These are phyloP conservation scores for Mortierella sp. DNA, from an alignment of 371 early-diverging fungal species.

Conservation along the genomic window DNA sequence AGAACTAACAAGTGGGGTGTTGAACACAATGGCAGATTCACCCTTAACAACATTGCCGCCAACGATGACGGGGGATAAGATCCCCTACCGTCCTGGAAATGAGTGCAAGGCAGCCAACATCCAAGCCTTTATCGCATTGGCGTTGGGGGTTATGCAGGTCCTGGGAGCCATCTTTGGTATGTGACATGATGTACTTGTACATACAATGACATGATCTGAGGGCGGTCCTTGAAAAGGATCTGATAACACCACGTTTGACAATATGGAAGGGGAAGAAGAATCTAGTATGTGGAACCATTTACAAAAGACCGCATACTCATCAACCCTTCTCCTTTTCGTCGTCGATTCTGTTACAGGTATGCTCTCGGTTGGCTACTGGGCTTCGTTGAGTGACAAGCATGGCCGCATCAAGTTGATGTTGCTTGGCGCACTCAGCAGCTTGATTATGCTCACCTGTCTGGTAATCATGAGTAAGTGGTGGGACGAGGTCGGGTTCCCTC, in stretches of 20 bases:
- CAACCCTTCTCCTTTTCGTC: background rate
- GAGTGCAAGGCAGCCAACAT: conserved; percentile 37
- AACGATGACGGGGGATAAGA: background rate
- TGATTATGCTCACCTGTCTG: conserved; percentile 18
- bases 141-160: conserved; percentile 26
- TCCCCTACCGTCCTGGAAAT: background rate
- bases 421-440: conserved; percentile 2
- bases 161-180: conserved; percentile 42
- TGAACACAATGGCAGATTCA: background rate
- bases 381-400: conserved; percentile 49
- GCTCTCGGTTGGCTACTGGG: conserved; percentile 44
- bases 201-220: background rate
- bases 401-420: conserved; percentile 40
- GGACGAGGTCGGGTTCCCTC: conserved; percentile 46
- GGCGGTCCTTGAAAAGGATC: background rate
- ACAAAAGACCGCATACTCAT: background rate
- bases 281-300: background rate
- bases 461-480: conserved; percentile 42
- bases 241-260: background rate
- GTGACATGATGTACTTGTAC: background rate
- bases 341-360: conserved; percentile 16
- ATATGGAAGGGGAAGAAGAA: background rate
- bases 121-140: conserved; percentile 53
- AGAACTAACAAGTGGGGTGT: background rate
- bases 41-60: background rate